phyloP scores from a whole-genome alignment of 371 early-diverging fungal species.

The Mucor sp. region DNA sequence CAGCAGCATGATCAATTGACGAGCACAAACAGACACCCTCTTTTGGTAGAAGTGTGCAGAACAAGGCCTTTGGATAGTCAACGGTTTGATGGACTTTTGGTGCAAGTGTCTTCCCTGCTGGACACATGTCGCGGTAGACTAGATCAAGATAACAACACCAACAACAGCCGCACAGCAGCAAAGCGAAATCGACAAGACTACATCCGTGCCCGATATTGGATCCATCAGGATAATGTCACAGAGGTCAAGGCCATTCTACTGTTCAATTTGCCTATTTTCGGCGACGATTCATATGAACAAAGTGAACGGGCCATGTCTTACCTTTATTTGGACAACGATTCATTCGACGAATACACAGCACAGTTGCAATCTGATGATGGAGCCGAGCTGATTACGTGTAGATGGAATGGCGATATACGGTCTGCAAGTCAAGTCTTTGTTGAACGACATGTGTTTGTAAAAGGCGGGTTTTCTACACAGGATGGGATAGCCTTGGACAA shows the following conservation, averaged over 20 bases:
- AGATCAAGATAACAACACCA: not conserved
- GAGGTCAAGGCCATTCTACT: constrained; percentile 92
- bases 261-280: constrained; percentile 92
- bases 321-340: constrained; percentile 95
- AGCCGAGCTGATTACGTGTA: constrained; percentile 88
- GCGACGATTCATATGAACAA: constrained; percentile 36
- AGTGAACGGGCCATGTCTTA: constrained; percentile 79
- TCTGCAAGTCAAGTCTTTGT: constrained; percentile 74
- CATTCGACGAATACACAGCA: constrained; percentile 87
- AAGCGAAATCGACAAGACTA: constrained; percentile 16
- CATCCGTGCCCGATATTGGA: constrained; percentile 92
- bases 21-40: constrained; percentile 7
- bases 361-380: constrained; percentile 91
- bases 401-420: constrained; percentile 79
- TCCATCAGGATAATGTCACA: constrained; percentile 95
- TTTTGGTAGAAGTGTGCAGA: constrained; percentile 31
- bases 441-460: constrained; percentile 84
- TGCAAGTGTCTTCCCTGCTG: constrained; percentile 82
- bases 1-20: constrained; percentile 76
- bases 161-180: too few species aligned
- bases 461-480: not conserved
- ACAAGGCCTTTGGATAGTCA: constrained; percentile 36
- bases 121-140: constrained; percentile 71
- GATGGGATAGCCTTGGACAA: constrained; percentile 68
- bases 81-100: constrained; percentile 77